Conservation (phyloP, 2,329 filamentous ascomycete genomes). For the Helicocarpus griseus region DNA sequence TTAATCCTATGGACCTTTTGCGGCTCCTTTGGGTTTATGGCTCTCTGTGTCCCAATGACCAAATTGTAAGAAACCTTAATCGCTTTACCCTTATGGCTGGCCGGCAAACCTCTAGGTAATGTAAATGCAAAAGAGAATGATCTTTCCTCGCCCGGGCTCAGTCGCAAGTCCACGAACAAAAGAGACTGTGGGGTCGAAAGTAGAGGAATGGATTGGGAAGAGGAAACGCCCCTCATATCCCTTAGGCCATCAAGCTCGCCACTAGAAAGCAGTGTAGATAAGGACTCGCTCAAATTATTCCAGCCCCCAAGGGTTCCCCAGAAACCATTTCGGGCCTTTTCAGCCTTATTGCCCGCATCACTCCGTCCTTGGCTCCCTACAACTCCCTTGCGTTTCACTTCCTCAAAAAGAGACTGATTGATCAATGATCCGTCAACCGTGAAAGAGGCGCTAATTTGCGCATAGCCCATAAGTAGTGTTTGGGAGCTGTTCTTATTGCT, state of each 20-base stretch:
- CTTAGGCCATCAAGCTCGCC: conserved; percentile 87
- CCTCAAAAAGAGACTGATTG: conserved; percentile 82
- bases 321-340: conserved; percentile 58
- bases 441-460: conserved; percentile 86
- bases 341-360: conserved; percentile 58
- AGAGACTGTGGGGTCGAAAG: conserved; percentile 94
- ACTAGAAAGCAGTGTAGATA: conserved; percentile 77
- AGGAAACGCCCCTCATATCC: conserved; percentile 83
- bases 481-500: conserved; percentile 38
- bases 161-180: conserved; percentile 82
- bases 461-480: conserved; percentile 94
- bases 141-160: conserved; percentile 79
- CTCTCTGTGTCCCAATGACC: conserved; percentile 81
- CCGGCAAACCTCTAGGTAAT: conserved; percentile 79
- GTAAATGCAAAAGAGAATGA: conserved; percentile 80
- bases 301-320: conserved; percentile 80
- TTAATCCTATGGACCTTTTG: conserved; percentile 81
- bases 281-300: conserved; percentile 76
- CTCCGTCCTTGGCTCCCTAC: conserved; percentile 73
- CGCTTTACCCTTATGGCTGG: conserved; percentile 79
- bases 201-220: conserved; percentile 76
- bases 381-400: conserved; percentile 89
- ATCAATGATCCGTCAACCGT: conserved; percentile 84
- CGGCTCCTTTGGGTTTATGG: conserved; percentile 66
- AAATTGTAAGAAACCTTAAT: conserved; percentile 91